These are phyloP conservation scores for Aspergillus melleus DNA, from an alignment of 2,329 filamentous ascomycete genomes.

Conservation along the genomic window DNA sequence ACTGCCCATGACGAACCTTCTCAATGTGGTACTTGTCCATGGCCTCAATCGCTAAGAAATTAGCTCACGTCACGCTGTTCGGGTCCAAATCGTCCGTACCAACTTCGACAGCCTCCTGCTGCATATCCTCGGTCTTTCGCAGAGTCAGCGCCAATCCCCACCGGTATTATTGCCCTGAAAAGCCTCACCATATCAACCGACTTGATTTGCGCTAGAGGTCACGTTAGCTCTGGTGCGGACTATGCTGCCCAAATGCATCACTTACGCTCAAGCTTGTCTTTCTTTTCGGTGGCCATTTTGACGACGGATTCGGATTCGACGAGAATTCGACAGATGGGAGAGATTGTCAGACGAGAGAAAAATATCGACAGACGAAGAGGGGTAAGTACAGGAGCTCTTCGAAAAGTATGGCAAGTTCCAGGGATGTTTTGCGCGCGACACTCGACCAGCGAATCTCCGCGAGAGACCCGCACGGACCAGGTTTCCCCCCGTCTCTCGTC, in stretches of 20 bases:
- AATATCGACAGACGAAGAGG: neutral
- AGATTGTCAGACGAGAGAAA: neutral
- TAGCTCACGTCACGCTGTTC: constrained; percentile 21
- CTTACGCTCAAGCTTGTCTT: constrained; percentile 76
- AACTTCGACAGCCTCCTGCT: constrained; percentile 90
- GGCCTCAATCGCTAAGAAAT: constrained; percentile 62
- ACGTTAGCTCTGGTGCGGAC: constrained; percentile 16
- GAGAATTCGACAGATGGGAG: no score
- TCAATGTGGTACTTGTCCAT: constrained; percentile 72
- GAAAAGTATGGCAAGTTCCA: neutral
- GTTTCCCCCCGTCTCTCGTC: constrained; percentile 9
- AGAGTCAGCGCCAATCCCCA: constrained; percentile 18
- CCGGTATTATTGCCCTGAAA: constrained; percentile 10
- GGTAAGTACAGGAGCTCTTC: neutral
- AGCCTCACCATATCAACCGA: constrained; percentile 90
- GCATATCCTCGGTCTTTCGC: constrained; percentile 89
- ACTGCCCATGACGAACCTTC: constrained; percentile 53
- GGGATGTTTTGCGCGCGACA: constrained; percentile 6
- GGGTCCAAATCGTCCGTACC: constrained; percentile 59
- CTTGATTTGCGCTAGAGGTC: constrained; percentile 80
- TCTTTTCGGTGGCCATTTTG: constrained; percentile 52
- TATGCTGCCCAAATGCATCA: constrained; percentile 1
- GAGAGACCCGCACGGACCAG: constrained; percentile 26
- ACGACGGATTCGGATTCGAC: neutral
- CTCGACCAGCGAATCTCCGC: constrained; percentile 11